Base-by-base conservation (phyloP, 1,284 basidiomycete genomes). In the Inonotus obliquus region DNA sequence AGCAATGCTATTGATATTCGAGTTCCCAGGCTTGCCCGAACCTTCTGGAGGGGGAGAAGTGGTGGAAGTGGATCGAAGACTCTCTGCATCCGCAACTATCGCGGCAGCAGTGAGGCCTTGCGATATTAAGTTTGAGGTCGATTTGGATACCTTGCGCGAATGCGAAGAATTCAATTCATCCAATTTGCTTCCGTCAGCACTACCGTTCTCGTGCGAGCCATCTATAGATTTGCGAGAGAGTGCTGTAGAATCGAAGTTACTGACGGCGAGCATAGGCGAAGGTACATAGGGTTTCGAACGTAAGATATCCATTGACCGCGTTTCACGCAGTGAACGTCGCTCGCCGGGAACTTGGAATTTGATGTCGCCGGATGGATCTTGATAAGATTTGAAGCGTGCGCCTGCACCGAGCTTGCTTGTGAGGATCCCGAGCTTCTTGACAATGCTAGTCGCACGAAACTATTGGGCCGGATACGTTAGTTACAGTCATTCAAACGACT, bases 341-440 rank as follows among this genome's bases (percentile, higher is more conserved):
- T 98, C 98, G 63, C 83, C 81, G 35, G 95, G 81, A 10, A 93
- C 87, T 2, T 49, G n/a, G 25, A 25, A 9, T 14, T 49, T 23
- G 48, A 17, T 25, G 13, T 88, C 91, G 74, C 90, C 94, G 57
- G 92, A 92, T 74, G 98, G 94, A 70, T 98, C 98, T 68, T 81
- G 38, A 23, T 48, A 17, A 35, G 21, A 13, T 11, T 51, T 63
- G 49, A 47, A 23, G 13, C 21, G 49, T 32, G 54, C 29, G 14
- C 47, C 41, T n/a, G 38, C 45, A 23, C 60, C 32, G 38, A 57
- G n/a, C 32, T 51, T 61, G 29, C 32, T 54, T 44, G 54, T 61
- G 21, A 61, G 37, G 23, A 57, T 25, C 5, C 60, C 60, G 4
- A 61, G 54, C 44, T 57, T 61, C 37, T 38, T 53, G 57, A 59